Percentiles rank a stretch among this genome's conserved stretches.
Evolutionary conservation across 352 stramenopile genomes (phyloP).

Genomic region (Phytophthora syringae): DNA sequence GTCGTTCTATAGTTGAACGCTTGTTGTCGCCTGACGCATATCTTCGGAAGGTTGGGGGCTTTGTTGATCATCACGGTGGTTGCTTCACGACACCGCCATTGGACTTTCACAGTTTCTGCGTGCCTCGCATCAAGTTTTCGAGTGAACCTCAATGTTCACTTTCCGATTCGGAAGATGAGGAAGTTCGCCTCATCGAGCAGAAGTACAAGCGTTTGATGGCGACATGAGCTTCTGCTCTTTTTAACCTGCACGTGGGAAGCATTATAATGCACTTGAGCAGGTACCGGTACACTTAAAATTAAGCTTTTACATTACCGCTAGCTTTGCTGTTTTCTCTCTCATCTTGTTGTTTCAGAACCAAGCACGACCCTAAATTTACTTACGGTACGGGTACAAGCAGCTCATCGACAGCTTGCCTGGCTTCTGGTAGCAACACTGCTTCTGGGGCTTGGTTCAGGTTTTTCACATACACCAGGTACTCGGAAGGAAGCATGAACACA

Average conservation of each 20-base stretch:
- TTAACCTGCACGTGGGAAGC: conserved; percentile 10
- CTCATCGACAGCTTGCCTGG: conserved; percentile 28
- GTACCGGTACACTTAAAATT: conserved; percentile 33
- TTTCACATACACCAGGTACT: conserved; percentile 81
- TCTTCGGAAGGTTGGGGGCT: conserved; percentile 47
- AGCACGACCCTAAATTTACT: conserved; percentile 5
- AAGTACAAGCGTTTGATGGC: conserved; percentile 70
- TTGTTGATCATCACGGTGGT: conserved; percentile 57
- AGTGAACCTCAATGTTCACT: conserved; percentile 27
- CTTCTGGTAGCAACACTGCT: conserved; percentile 19
- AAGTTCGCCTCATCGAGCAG: conserved; percentile 76
- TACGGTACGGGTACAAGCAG: conserved; percentile 36
- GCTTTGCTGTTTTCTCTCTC: not conserved
- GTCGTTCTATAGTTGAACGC: conserved; percentile 22
- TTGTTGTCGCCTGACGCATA: conserved; percentile 57
- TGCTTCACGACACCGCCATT: conserved; percentile 55
- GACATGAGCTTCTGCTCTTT: conserved; percentile 26
- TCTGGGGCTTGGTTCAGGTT: conserved; percentile 8
- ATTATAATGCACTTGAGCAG: conserved; percentile 17
- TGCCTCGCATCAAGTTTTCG: conserved; percentile 80
- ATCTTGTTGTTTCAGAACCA: not conserved
- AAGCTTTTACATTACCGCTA: conserved; percentile 16
- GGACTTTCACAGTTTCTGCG: conserved; percentile 75
- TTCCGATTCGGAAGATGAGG: conserved; percentile 81
- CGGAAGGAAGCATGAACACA: conserved; percentile 74